These are phyloP conservation scores for Mycocentrospora acerina DNA, from an alignment of 2,329 filamentous ascomycete species.

Conservation along the genomic window DNA sequence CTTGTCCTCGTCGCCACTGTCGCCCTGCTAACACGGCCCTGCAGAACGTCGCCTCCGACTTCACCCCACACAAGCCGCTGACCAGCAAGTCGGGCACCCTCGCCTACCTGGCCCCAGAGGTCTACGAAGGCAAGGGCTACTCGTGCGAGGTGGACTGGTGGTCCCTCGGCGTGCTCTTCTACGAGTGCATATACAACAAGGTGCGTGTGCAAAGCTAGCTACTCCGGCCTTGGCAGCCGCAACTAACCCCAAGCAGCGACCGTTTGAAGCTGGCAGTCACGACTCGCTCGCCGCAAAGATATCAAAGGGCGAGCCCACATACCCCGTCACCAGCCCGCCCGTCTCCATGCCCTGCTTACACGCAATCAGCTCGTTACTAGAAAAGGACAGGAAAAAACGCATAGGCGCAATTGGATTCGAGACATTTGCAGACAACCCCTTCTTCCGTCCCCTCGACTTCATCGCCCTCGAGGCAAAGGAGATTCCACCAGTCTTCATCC, in stretches of 20 bases:
- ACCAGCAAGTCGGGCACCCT: conserved; percentile 97
- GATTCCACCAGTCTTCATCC: conserved; percentile 86
- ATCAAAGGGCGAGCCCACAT: conserved; percentile 77
- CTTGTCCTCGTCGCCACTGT: background rate
- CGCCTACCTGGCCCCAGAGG: conserved; percentile 93
- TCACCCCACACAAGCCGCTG: conserved; percentile 75
- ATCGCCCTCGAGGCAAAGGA: conserved; percentile 80
- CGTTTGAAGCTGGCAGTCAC: conserved; percentile 89
- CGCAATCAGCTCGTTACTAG: conserved; percentile 80
- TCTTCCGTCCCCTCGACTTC: conserved; percentile 87
- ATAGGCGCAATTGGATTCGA: conserved; percentile 83
- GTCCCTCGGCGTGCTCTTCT: conserved; percentile 97
- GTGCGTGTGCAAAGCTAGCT: conserved; percentile 50
- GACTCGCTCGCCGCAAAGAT: conserved; percentile 78
- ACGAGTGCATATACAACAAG: conserved; percentile 99
- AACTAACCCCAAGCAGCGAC: conserved; percentile 60
- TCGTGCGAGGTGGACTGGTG: conserved; percentile 94
- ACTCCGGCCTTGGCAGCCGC: background rate
- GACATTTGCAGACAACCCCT: conserved; percentile 82
- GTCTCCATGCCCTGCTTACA: conserved; percentile 87
- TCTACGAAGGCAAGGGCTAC: conserved; percentile 89
- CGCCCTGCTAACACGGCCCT: conserved; percentile 38
- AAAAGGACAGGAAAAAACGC: conserved; percentile 75
- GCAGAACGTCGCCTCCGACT: conserved; percentile 95
- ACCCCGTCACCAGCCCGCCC: conserved; percentile 87